Conservation (phyloP, 371 early-diverging fungal genomes). For the Mucor plumbeus region DNA sequence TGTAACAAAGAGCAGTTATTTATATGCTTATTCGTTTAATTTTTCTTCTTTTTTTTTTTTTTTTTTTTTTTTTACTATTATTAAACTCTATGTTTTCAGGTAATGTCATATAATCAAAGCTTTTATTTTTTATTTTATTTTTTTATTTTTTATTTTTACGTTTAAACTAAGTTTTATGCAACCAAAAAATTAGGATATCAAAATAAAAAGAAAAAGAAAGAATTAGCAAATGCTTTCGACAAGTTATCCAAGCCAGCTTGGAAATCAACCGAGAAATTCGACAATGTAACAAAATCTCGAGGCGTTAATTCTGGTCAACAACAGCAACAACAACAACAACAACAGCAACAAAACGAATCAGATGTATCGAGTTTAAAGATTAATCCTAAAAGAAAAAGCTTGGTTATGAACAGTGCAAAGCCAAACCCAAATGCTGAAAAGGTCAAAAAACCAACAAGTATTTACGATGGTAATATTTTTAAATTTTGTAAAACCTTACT, state of each 20-base stretch:
- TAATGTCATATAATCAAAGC: not conserved
- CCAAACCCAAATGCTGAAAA: not conserved
- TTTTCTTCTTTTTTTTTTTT: not conserved
- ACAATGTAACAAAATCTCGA: not conserved
- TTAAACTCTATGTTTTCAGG: not conserved
- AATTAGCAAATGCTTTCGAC: not conserved
- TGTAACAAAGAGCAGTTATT: slow-evolving; percentile 9
- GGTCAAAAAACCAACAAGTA: not conserved
- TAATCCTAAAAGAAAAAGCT: not conserved
- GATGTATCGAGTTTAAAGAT: not conserved
- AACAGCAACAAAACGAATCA: not conserved
- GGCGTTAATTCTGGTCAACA: not conserved
- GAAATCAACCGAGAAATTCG: not conserved
- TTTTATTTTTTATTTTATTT: too few relatives aligned
- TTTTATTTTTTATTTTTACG: not conserved
- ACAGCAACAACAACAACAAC: not conserved
- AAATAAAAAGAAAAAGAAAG: slow-evolving; percentile 3
- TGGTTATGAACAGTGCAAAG: not conserved
- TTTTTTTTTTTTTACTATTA: not conserved
- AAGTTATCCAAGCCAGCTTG: not conserved
- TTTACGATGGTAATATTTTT: not conserved
- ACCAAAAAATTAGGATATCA: not conserved
- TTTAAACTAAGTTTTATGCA: not conserved
- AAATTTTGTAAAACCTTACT: slow-evolving; percentile 1
- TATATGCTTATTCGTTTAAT: not conserved